A percentile compares a stretch with the other conserved stretches of the same genome.
These are phyloP conservation scores for Jatropha podagrica DNA, from an alignment of 441 rosid species.

Conservation along the genomic window DNA sequence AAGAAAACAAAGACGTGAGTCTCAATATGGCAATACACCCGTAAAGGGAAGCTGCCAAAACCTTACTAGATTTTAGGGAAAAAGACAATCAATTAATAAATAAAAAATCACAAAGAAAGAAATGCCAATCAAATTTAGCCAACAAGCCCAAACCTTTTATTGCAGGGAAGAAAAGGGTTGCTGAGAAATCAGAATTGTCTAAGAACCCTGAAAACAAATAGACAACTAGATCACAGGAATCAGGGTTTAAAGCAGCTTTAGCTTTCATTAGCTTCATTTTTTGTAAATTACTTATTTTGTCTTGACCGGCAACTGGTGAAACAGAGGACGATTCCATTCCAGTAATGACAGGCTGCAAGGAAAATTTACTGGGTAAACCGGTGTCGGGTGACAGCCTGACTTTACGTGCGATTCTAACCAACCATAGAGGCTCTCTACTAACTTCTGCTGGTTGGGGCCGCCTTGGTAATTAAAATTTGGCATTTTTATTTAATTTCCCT, in stretches of 20 bases:
- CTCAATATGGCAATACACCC: conserved; percentile 8
- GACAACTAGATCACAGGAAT: conserved; percentile 2
- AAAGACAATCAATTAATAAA: not conserved
- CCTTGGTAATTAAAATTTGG: not conserved
- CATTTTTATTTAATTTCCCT: not conserved
- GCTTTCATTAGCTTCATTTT: not conserved
- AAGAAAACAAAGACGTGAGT: not conserved
- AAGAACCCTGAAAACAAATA: conserved; percentile 11
- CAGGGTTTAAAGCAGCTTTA: not conserved
- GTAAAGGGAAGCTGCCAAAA: not conserved
- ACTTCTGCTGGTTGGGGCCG: not conserved
- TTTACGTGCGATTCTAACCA: not conserved
- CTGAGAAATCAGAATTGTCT: conserved; percentile 10
- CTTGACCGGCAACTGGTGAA: conserved; percentile 6
- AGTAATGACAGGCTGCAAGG: not conserved
- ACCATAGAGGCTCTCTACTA: not conserved
- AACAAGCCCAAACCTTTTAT: conserved; percentile 22
- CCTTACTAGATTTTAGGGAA: not conserved
- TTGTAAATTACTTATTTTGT: not conserved
- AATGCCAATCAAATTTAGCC: not conserved
- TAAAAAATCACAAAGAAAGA: not conserved
- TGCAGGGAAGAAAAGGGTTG: not conserved
- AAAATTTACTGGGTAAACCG: conserved; percentile 14
- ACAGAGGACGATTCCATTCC: not conserved
- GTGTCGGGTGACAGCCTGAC: conserved; percentile 19